Evolutionary conservation across 2,329 filamentous ascomycete species (phyloP), one percentile per base, ranked within the genome.

Genomic region (Pleurostoma richardsiae): DNA sequence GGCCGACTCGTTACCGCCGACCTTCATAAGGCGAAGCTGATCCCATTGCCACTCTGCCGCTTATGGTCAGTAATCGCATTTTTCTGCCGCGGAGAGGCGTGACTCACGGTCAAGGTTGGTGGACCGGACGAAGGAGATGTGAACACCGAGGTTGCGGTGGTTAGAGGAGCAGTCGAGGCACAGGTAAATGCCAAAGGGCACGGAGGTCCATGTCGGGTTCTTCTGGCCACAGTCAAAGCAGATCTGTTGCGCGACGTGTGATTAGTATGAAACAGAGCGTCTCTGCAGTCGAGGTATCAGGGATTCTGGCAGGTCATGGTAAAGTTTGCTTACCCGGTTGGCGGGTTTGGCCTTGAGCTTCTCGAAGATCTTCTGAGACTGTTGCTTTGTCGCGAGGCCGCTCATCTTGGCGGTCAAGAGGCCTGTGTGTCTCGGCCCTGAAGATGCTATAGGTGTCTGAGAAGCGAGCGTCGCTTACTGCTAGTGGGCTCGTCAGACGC

Each of bases 221-320:
- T 97, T 97, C 61, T 90, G 87, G 65, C 88, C 85, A 71, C 94
- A 99, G 73, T 99, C 94, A 72, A 99, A 99, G 79, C 94, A 99
- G 74, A 95, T 82, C 91, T 95, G 60, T 44, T 48, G 39, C 42
- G 46, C 43, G 51, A 39, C 26, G 46, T 27, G 39, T 42, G 42
- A 40, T 53, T 41, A 50, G 49, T 36, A 36, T 36, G 33, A 36
- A 8, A 36, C 29, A 45, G 19, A 6, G 19, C 19, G 19, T 19
- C 19, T 19, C 19, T 19, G 19, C 19, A 19, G 19, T 19, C 19
- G 19, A 19, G 19, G 19, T 19, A 19, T 19, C 19, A 19, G 19
- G 39, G 41, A 44, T 29, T 45, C 11, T 45, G 42, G 19, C 10
- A 40, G 11, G 29, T 41, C 38, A 36, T 19, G 19, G 19, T 19